Conservation (phyloP, 805 yeast species). For the Pichia eremophila region DNA sequence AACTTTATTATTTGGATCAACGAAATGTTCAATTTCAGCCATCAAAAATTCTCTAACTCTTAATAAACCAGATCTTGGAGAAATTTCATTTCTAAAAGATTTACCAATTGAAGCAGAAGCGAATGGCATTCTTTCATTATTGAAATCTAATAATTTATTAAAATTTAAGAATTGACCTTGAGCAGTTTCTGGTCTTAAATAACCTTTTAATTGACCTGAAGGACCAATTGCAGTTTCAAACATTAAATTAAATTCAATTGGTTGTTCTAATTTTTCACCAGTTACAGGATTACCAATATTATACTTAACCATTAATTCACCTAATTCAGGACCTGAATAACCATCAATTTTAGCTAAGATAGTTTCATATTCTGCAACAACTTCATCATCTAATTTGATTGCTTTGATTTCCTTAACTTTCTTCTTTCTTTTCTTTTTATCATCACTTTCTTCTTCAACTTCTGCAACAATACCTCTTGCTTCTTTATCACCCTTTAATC, state of each 20-base stretch:
- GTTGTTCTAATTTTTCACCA: constrained; percentile 76
- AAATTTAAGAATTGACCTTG: constrained; percentile 98
- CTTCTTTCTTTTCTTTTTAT: constrained; percentile 88
- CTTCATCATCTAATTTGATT: constrained; percentile 73
- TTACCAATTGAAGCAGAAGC: constrained; percentile 99
- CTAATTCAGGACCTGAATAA: constrained; percentile 84
- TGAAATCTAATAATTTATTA: constrained; percentile 84
- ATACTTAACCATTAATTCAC: constrained; percentile 75
- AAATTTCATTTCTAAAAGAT: constrained; percentile 96
- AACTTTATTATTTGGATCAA: constrained; percentile 81
- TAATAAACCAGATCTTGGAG: constrained; percentile 94
- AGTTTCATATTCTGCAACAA: constrained; percentile 71
- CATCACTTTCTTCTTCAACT: constrained; percentile 59
- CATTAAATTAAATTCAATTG: constrained; percentile 95
- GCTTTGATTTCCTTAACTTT: constrained; percentile 93
- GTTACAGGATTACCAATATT: constrained; percentile 88
- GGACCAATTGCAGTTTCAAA: constrained; percentile 99
- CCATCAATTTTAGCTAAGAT: constrained; percentile 94
- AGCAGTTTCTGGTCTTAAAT: constrained; percentile 97
- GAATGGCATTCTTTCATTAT: constrained; percentile 95
- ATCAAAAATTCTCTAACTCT: constrained; percentile 97
- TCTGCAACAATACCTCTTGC: constrained; percentile 80
- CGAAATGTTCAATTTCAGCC: constrained; percentile 99
- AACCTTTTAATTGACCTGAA: constrained; percentile 92
- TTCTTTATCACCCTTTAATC: constrained; percentile 93